Evolutionary conservation across 768 basidiomycete species (phyloP).

Genomic region (Phanerochaete carnosa): DNA sequence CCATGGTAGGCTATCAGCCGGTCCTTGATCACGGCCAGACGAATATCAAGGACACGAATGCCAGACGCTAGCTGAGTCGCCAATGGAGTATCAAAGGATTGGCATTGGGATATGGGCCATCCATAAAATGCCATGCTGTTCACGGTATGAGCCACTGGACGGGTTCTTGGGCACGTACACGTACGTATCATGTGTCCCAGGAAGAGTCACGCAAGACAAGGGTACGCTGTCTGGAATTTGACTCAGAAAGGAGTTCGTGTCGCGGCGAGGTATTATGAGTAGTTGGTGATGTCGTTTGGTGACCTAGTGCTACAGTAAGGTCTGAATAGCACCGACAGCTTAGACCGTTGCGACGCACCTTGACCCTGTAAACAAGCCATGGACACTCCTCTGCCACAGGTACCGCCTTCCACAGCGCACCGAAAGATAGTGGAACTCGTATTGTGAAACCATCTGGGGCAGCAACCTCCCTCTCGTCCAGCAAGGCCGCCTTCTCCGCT

Average conservation of each 20-base stretch:
- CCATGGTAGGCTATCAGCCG: slow-evolving; percentile 80
- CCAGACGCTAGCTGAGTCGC: slow-evolving; percentile 69
- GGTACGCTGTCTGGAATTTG: slow-evolving; percentile 63
- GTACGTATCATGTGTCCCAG: slow-evolving; percentile 78
- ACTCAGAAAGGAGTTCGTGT: slow-evolving; percentile 53
- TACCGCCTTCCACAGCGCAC: slow-evolving; percentile 46
- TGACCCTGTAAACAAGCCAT: slow-evolving; percentile 56
- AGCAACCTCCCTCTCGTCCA: slow-evolving; percentile 21
- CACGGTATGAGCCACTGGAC: neutral
- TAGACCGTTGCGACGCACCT: slow-evolving; percentile 35
- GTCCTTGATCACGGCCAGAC: slow-evolving; percentile 63
- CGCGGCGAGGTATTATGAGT: slow-evolving; percentile 57
- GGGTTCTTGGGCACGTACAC: slow-evolving; percentile 18
- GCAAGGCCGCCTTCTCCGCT: slow-evolving; percentile 1
- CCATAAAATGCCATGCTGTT: slow-evolving; percentile 79
- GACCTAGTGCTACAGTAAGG: slow-evolving; percentile 33
- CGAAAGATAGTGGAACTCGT: slow-evolving; percentile 19
- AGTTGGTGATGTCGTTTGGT: slow-evolving; percentile 43
- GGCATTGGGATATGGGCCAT: slow-evolving; percentile 87
- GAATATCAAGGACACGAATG: slow-evolving; percentile 79
- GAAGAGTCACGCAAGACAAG: slow-evolving; percentile 73
- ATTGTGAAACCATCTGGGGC: slow-evolving; percentile 17
- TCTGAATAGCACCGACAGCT: neutral
- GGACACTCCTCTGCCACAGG: slow-evolving; percentile 41
- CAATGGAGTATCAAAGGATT: slow-evolving; percentile 60